Evolutionary conservation across 2,329 filamentous ascomycete species (phyloP).

Genomic region (Dactylellina haptotyla): DNA sequence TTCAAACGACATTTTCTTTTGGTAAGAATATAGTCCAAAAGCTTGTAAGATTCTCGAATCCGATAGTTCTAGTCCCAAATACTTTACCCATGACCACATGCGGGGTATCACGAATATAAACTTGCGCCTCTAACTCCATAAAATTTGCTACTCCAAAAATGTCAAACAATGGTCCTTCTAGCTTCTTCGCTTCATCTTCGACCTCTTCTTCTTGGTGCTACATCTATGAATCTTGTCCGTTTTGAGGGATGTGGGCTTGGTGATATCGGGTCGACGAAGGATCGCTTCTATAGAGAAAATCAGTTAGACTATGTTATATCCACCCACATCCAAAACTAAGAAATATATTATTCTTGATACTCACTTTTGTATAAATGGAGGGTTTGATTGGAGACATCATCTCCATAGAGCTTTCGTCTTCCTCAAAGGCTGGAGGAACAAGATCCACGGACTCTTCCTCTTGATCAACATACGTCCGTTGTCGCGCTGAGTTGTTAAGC

Average conservation of each 20-base stretch:
- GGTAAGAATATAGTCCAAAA: not conserved
- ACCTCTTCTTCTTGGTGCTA: constrained; percentile 18
- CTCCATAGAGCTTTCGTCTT: constrained; percentile 47
- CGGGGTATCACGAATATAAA: not conserved
- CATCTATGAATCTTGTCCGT: constrained; percentile 37
- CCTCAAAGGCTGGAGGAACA: constrained; percentile 19
- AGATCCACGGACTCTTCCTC: constrained; percentile 31
- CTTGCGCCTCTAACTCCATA: constrained; percentile 7
- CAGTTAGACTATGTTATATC: too few species aligned
- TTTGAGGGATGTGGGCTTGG: constrained; percentile 35
- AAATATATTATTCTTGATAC: too few species aligned
- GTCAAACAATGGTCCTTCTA: not conserved
- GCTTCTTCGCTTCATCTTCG: not conserved
- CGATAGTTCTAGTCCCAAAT: too few species aligned
- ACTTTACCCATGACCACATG: not conserved
- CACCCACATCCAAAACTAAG: too few species aligned
- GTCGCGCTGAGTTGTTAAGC: not conserved
- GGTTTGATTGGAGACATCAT: constrained; percentile 50
- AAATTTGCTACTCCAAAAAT: not conserved
- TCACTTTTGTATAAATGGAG: constrained; percentile 28
- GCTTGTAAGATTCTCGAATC: too few species aligned
- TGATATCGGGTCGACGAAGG: constrained; percentile 15
- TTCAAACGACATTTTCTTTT: too few species aligned
- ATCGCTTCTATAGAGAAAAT: constrained; percentile 26
- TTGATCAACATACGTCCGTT: not conserved